Base-by-base conservation (phyloP, 2,329 filamentous ascomycete genomes). In the Diaporthe batatas region DNA sequence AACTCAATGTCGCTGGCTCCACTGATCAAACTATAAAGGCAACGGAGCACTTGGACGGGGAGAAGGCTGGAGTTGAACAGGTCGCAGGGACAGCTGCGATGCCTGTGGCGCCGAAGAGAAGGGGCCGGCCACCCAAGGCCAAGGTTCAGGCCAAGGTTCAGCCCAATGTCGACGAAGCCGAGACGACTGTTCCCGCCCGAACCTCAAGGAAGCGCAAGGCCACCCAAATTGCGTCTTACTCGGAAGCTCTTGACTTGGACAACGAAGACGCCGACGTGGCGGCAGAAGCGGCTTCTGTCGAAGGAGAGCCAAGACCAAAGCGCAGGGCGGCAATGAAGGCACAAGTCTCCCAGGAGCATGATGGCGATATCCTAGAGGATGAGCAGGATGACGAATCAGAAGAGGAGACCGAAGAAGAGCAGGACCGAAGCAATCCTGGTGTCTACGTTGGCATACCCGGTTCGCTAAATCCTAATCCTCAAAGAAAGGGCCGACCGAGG, bases 401-500 rank as follows among this genome's bases (percentile, higher is more conserved):
- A n/a, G 65, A 73, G 39, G 68, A 70, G 34, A n/a, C 58, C 11
- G 49, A 68, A 36, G 18, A 57, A 69, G 53, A 62, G 44, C 53
- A 55, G 51, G 68, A 73, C 42, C 67, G 73, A 32, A 71, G 51
- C 54, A 23, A 62, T 23, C 73, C 76, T 34, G 73, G 73, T 1
- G 79, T 76, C 44, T 73, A 78, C 74, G n/a, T 79, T 76, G 74
- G 78, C 73, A 39, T 77, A 73, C 67, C 77, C 77, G 68, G 81
- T 68, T 77, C 80, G 53, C 42, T 78, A 44, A 73, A 79, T 72
- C 59, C 74, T 73, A 32, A 75, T 16, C 77, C 58, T 34, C 68
- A 64, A 3, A 73, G 74, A 11, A 80, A 77, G 69, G 81, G 82
- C 5, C 79, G 80, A 16, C 77, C 77, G 36, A 79, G 77, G 73